A percentile compares a stretch with the other conserved stretches of the same genome.
Evolutionary conservation across 2,329 filamentous ascomycete genomes (phyloP).

Genomic region (Fusarium citri): DNA sequence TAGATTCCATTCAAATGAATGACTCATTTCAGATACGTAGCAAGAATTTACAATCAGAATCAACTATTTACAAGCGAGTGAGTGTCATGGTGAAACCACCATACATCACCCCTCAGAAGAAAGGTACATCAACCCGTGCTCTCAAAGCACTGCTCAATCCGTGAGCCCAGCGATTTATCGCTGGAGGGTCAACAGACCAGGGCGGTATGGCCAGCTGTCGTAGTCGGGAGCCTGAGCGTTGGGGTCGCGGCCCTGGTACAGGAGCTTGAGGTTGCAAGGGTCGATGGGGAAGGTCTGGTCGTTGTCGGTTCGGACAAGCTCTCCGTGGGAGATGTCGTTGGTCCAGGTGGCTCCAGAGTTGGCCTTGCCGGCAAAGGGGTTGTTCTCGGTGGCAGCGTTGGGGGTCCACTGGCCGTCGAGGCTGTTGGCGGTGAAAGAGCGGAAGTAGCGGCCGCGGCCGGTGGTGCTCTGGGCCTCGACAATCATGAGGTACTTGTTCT

Average conservation of each 20-base stretch:
- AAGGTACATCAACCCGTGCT: neutral
- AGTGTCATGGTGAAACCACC: slow-evolving; percentile 5
- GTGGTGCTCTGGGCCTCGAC: slow-evolving; percentile 69
- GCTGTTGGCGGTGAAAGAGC: slow-evolving; percentile 66
- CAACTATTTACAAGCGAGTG: slow-evolving; percentile 25
- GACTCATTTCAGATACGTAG: neutral
- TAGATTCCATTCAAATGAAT: slow-evolving; percentile 18
- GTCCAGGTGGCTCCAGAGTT: slow-evolving; percentile 74
- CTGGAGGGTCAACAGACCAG: slow-evolving; percentile 15
- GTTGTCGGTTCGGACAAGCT: slow-evolving; percentile 65
- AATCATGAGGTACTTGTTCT: slow-evolving; percentile 73
- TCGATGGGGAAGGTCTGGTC: slow-evolving; percentile 74
- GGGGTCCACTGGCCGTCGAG: slow-evolving; percentile 68
- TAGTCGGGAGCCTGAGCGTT: slow-evolving; percentile 56
- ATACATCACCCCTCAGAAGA: neutral
- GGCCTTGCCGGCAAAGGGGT: slow-evolving; percentile 74
- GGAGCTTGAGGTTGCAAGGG: slow-evolving; percentile 71
- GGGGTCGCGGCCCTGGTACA: slow-evolving; percentile 69
- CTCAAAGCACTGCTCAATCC: neutral
- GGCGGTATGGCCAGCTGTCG: slow-evolving; percentile 16
- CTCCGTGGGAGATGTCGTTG: slow-evolving; percentile 75
- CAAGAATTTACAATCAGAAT: slow-evolving; percentile 20
- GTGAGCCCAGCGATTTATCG: slow-evolving; percentile 3
- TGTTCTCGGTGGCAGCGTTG: slow-evolving; percentile 65
- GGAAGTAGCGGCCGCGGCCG: slow-evolving; percentile 49